A percentile compares a stretch with the other conserved stretches of the same genome.
Evolutionary conservation across 75 land plant species (phyloP).

Genomic region (Sequoia sempervirens): DNA sequence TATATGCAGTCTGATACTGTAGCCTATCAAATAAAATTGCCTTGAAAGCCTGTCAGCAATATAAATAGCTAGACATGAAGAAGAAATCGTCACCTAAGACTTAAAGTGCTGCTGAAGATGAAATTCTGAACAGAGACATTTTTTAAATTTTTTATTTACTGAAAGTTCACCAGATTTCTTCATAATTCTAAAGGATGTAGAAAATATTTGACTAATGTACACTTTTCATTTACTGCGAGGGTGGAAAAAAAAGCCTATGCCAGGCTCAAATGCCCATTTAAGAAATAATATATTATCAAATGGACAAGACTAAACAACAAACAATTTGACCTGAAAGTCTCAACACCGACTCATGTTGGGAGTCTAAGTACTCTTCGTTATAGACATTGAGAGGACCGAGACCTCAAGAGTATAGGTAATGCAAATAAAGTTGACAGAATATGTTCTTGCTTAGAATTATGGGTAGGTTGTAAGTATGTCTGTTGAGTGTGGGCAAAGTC

Average conservation of each 20-base stretch:
- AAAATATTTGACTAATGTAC: not conserved
- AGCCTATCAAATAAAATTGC: not conserved
- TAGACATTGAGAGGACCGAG: not conserved
- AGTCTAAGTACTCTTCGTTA: not conserved
- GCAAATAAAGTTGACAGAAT: constrained; percentile 7
- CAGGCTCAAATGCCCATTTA: not conserved
- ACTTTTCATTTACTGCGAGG: not conserved
- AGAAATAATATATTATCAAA: not conserved
- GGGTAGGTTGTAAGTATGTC: not conserved
- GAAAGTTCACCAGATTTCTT: not conserved
- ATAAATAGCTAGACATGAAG: not conserved
- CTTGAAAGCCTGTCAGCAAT: not conserved
- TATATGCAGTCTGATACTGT: not conserved
- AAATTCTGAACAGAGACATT: too few species aligned
- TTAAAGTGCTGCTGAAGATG: not conserved
- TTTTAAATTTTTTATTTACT: too few species aligned
- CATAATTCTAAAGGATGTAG: not conserved
- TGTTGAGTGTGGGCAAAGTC: not conserved
- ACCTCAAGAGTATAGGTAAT: not conserved
- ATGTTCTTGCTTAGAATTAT: not conserved
- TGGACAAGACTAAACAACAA: not conserved
- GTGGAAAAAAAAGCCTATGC: not conserved
- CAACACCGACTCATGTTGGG: not conserved
- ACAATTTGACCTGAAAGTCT: not conserved
- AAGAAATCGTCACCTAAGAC: not conserved